These are phyloP conservation scores for Maudiozyma bulderi DNA, from an alignment of 805 yeast species.

Conservation along the genomic window DNA sequence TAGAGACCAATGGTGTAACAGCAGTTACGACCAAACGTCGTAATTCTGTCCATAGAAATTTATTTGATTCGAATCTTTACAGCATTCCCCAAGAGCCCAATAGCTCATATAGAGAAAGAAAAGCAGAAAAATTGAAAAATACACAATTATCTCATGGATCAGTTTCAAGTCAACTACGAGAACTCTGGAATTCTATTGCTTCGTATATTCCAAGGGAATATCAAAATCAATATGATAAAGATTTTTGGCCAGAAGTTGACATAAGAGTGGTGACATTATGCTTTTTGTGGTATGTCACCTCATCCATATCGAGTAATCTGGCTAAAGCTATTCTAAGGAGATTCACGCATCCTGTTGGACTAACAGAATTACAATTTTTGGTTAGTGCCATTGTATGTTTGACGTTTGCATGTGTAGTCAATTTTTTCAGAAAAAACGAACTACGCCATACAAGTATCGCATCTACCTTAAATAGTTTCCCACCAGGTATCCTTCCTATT, in stretches of 20 bases:
- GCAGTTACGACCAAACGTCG: conserved; percentile 7
- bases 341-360: conserved; percentile 75
- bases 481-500: conserved; percentile 28
- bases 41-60: conserved; percentile 13
- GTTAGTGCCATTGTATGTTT: conserved; percentile 59
- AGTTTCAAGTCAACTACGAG: not conserved
- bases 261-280: conserved; percentile 49
- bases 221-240: not conserved
- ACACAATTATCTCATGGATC: not conserved
- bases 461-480: conserved; percentile 17
- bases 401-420: conserved; percentile 32
- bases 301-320: conserved; percentile 73
- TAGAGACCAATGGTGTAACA: not conserved
- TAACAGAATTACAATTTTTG: conserved; percentile 80
- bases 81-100: conserved; percentile 11
- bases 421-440: conserved; percentile 36
- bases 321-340: conserved; percentile 64
- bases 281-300: conserved; percentile 65
- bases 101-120: conserved; percentile 3
- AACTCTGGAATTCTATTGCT: not conserved
- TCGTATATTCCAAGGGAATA: not conserved
- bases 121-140: conserved; percentile 1
- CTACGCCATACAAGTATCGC: conserved; percentile 10
- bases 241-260: conserved; percentile 28
- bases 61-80: conserved; percentile 17